Percentiles rank a stretch among this genome's conserved stretches.
Evolutionary conservation across 139 green algal genomes (phyloP).

Genomic region (Pleodorina starrii): DNA sequence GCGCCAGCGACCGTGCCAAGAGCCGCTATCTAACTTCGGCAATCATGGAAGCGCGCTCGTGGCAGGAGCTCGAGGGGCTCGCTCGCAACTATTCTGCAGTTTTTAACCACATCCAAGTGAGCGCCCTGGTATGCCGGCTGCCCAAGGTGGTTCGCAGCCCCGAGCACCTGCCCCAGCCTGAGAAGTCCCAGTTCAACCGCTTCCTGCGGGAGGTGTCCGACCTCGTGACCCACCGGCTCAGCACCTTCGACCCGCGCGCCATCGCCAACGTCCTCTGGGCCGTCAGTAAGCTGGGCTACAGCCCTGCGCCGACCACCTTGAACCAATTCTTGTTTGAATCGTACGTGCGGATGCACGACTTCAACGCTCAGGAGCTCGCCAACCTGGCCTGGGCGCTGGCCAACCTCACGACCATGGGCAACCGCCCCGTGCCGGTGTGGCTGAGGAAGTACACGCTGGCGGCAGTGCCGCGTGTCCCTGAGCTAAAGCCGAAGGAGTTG

Average conservation of each 20-base stretch:
- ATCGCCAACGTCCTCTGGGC: slow-evolving; percentile 62
- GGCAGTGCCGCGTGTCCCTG: background rate
- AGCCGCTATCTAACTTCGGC: background rate
- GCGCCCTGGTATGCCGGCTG: slow-evolving; percentile 46
- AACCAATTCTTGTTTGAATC: slow-evolving; percentile 52
- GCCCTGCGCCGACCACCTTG: slow-evolving; percentile 35
- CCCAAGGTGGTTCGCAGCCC: slow-evolving; percentile 44
- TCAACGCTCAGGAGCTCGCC: slow-evolving; percentile 60
- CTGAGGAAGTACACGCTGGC: background rate
- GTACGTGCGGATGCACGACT: slow-evolving; percentile 39
- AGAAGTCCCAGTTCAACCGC: background rate
- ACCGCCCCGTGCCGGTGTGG: slow-evolving; percentile 33
- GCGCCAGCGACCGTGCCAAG: background rate
- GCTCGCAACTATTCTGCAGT: background rate
- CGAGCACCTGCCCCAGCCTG: background rate
- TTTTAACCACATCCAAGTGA: slow-evolving; percentile 52
- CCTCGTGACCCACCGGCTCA: slow-evolving; percentile 28
- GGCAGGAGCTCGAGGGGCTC: slow-evolving; percentile 37
- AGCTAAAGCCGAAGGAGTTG: slow-evolving; percentile 48
- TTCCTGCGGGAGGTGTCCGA: slow-evolving; percentile 46
- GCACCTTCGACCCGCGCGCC: slow-evolving; percentile 31
- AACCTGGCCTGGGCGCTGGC: slow-evolving; percentile 57
- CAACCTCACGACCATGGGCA: slow-evolving; percentile 10
- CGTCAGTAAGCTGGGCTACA: slow-evolving; percentile 56
- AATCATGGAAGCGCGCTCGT: slow-evolving; percentile 30